phyloP scores from a whole-genome alignment of 1,284 basidiomycete species.

The Trichosporon asahii region DNA sequence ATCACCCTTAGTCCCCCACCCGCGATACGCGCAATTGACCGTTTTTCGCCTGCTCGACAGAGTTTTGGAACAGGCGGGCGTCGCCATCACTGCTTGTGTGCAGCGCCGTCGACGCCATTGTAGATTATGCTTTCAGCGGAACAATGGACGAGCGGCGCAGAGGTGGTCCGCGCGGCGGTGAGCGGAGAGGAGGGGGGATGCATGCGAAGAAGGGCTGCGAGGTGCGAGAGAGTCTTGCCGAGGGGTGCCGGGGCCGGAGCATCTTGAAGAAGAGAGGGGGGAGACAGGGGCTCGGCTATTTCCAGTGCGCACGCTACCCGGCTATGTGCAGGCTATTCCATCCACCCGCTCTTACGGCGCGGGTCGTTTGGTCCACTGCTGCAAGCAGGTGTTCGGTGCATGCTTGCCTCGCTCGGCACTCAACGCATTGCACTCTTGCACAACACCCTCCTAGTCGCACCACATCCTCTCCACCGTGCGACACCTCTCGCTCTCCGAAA shows the following conservation, averaged over 20 bases:
- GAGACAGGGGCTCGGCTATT: not conserved
- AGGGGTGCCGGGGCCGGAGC: conserved; percentile 1
- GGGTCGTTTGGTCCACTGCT: too few relatives aligned
- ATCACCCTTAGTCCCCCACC: conserved; percentile 1
- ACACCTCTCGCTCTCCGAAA: not conserved
- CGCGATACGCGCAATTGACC: conserved; percentile 1
- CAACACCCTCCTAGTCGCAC: not conserved
- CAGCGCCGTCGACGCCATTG: not conserved
- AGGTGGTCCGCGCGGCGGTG: not conserved
- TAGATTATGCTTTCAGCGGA: not conserved
- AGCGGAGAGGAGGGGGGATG: not conserved
- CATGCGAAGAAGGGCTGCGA: not conserved
- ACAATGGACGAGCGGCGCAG: not conserved
- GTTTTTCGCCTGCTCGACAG: not conserved
- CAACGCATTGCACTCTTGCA: not conserved
- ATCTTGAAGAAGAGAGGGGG: too few relatives aligned
- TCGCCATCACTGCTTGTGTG: not conserved
- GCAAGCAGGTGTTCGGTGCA: not conserved
- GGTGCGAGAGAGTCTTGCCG: not conserved
- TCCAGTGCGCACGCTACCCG: not conserved
- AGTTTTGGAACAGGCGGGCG: too few relatives aligned
- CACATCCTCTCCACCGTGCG: not conserved
- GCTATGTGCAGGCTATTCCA: conserved; percentile 4
- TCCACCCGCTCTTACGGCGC: too few relatives aligned
- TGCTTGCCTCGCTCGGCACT: not conserved